These are phyloP conservation scores for Globisporangium carolinianum DNA, from an alignment of 352 stramenopile genomes.

Conservation along the genomic window DNA sequence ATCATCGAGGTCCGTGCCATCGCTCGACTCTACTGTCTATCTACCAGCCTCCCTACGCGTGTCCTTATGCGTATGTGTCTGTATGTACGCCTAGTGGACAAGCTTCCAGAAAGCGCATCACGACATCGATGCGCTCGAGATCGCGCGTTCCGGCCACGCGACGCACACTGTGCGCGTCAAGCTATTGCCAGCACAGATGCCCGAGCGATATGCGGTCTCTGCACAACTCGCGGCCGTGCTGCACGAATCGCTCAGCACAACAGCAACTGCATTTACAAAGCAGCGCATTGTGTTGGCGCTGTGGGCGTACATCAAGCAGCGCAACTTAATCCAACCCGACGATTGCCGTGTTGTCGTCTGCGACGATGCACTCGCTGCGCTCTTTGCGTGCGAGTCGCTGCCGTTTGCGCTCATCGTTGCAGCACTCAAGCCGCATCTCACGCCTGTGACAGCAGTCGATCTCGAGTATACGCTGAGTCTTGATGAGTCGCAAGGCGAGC, in stretches of 20 bases:
- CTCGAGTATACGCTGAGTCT: conserved; percentile 60
- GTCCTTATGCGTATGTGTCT: neutral
- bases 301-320: conserved; percentile 75
- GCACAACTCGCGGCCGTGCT: conserved; percentile 31
- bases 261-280: conserved; percentile 52
- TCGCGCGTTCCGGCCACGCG: conserved; percentile 40
- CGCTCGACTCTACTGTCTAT: neutral
- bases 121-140: conserved; percentile 48
- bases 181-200: conserved; percentile 42
- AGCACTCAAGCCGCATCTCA: conserved; percentile 60
- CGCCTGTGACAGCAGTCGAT: conserved; percentile 37
- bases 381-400: conserved; percentile 64
- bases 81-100: conserved; percentile 36
- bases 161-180: conserved; percentile 64
- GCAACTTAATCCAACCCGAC: conserved; percentile 75
- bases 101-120: conserved; percentile 69
- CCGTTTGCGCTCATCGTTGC: conserved; percentile 65
- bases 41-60: neutral
- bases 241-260: conserved; percentile 25
- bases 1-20: conserved; percentile 40
- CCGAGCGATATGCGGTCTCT: conserved; percentile 58
- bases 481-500: conserved; percentile 27
- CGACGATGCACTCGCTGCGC: conserved; percentile 36
- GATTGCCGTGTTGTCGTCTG: conserved; percentile 68
- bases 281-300: conserved; percentile 64